Conservation (phyloP, 2,329 filamentous ascomycete genomes). For the Malbranchea zuffiana region DNA sequence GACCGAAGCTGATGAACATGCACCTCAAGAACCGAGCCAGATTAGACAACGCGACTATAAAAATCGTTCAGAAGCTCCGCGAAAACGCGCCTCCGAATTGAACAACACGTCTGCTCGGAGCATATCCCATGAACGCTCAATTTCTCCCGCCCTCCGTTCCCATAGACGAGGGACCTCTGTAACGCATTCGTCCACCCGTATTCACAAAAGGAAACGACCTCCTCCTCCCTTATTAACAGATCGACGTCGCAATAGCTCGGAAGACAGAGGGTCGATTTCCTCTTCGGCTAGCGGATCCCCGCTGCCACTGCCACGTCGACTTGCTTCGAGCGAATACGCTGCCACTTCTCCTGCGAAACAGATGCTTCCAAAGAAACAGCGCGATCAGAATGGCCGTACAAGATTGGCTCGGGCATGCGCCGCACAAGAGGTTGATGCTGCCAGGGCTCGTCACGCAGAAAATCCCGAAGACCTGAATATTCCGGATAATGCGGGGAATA, state of each 20-base stretch:
- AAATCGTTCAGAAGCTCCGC: too few relatives aligned
- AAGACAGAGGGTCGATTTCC: slow-evolving; percentile 36
- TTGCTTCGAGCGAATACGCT: slow-evolving; percentile 31
- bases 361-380: slow-evolving; percentile 60
- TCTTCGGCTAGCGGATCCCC: slow-evolving; percentile 37
- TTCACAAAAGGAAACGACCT: slow-evolving; percentile 24
- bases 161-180: slow-evolving; percentile 31
- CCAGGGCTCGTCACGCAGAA: slow-evolving; percentile 62
- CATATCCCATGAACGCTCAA: slow-evolving; percentile 25
- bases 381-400: slow-evolving; percentile 87
- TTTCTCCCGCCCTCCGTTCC: slow-evolving; percentile 26
- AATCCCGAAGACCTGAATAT: slow-evolving; percentile 80
- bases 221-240: slow-evolving; percentile 34
- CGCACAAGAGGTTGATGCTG: slow-evolving; percentile 67
- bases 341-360: slow-evolving; percentile 58
- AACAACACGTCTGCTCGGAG: slow-evolving; percentile 4
- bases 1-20: slow-evolving; percentile 3
- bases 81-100: too few relatives aligned
- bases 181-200: slow-evolving; percentile 18
- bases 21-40: slow-evolving; percentile 2
- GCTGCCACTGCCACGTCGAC: slow-evolving; percentile 32
- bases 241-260: slow-evolving; percentile 34
- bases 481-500: slow-evolving; percentile 91
- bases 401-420: slow-evolving; percentile 82
- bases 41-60: slow-evolving; percentile 1